Base-by-base conservation (phyloP, 129 eudicot species). In the Centella asiatica region DNA sequence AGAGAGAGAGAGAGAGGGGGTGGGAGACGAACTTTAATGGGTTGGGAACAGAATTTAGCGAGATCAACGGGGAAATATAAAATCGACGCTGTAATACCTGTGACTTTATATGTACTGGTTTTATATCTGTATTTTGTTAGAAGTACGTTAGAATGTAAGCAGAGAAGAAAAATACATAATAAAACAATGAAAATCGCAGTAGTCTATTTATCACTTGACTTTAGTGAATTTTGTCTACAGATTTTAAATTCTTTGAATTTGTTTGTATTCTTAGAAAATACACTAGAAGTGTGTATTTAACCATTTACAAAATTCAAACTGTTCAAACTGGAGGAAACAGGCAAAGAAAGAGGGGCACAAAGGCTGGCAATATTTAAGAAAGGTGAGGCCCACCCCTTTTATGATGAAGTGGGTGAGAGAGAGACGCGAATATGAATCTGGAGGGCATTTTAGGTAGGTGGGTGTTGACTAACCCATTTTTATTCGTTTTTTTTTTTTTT, bases 381-480 rank as follows among this genome's bases (percentile, higher is more conserved):
- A 22, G 9, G 5, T 45, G 62, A 31, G 65, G 4, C 64, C 64
- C 51, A 28, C 61, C 14, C 42, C 42, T 2, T 27, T 15, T 20
- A 44, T 27, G 28, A 68, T 42, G 54, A 8, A 18, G 65, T 47
- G 56, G 29, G 20, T 68, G 57, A 12, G 40, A 57, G 20, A 56
- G 57, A 12, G 40, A 57, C 20, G 48, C 58, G 28, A 6, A 2
- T 20, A 24, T 22, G 31, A 17, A 47, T 32, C 39, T 12, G 69
- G 70, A 32, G 66, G 33, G 56, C 66, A 68, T 55, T 29, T 50
- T 64, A n/a, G 66, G 49, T 64, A 62, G 76, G 62, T 64, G 36
- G 72, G 71, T 75, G 68, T 75, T 69, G 80, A 75, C 78, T 26
- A 54, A 49, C 18, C 5, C 24, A 51, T 24, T 31, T 4, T 24